Base-by-base conservation (phyloP, 192 early-diverging fungal genomes). In the Podila horticola region DNA sequence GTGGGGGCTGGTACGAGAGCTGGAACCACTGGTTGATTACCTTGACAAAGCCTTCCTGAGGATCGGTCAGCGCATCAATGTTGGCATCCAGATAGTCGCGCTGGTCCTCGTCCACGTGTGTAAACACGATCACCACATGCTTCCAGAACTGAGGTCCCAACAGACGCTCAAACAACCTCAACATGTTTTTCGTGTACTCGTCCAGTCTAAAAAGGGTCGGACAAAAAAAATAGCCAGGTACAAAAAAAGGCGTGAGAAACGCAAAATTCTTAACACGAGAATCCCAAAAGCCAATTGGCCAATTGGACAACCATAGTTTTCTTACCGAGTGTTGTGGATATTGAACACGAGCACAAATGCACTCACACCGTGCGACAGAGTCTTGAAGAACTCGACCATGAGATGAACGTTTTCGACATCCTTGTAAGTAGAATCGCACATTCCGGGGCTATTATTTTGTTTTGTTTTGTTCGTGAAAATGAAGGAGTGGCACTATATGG, bases 71-170 rank as follows among this genome's bases (percentile, higher is more conserved):
- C 0, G 75, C 84, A n/a, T 86, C 84, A 58, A 85, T 85, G 60
- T 86, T 85, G 1, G 77, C 82, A 15, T 83, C 84, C 12, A 88
- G 67, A 38, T 82, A 75, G 63, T 88, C 87, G 5, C 74, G 57
- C 31, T 72, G 70, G 55, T 86, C 83, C 36, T 86, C 87, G 58
- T 88, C 87, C 15, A 85, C 85, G 72, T 86, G 85, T 5, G 87
- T 88, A 67, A 88, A 88, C 34, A 88, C 87, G 66, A 88, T 75
- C 11, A 86, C 79, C 0, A 86, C 85, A 74, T 85, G 86, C 60
- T 86, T 86, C 87, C 87, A 88, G 45, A 88, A 88, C 24, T 86
- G 81, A 29, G 74, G 74, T 49, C 87, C 87, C 33, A 88, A 66
- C 41, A 88, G 51, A 33, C 71, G 64, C 49, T 86, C 84, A 64